These are phyloP conservation scores for Clitopilus hobsonii DNA, from an alignment of 768 basidiomycete species.

Conservation along the genomic window DNA sequence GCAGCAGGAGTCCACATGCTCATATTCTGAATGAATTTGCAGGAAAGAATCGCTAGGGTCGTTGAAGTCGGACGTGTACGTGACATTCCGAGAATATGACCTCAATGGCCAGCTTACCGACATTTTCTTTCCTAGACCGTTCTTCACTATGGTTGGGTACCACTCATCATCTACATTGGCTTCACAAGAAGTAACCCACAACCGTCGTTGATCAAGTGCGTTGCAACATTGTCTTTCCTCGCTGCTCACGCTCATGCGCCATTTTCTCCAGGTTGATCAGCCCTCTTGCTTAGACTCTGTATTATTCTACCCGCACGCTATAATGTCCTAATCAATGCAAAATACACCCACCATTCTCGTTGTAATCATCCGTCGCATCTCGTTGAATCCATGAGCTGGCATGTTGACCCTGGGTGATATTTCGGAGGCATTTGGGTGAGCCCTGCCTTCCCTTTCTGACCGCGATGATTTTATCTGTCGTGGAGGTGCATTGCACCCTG, in stretches of 20 bases:
- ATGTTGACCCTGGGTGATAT: background rate
- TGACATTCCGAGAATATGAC: slow-evolving; percentile 12
- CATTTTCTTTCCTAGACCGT: slow-evolving; percentile 53
- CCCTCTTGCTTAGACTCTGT: slow-evolving; percentile 69
- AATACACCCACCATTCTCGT: slow-evolving; percentile 10
- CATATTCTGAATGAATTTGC: slow-evolving; percentile 2
- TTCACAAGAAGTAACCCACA: slow-evolving; percentile 91
- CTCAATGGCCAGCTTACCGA: slow-evolving; percentile 1
- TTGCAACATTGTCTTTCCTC: slow-evolving; percentile 12
- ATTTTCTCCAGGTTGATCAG: slow-evolving; percentile 70
- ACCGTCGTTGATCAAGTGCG: slow-evolving; percentile 93
- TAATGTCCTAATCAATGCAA: slow-evolving; percentile 18
- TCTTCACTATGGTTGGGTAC: slow-evolving; percentile 94
- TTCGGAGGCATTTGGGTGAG: slow-evolving; percentile 24
- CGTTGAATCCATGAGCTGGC: background rate
- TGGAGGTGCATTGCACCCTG: slow-evolving; percentile 54
- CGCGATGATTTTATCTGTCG: slow-evolving; percentile 59
- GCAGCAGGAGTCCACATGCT: slow-evolving; percentile 7
- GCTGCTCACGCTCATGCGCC: slow-evolving; percentile 8
- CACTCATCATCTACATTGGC: slow-evolving; percentile 92
- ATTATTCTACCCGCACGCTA: slow-evolving; percentile 13
- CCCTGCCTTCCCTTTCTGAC: slow-evolving; percentile 3
- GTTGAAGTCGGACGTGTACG: slow-evolving; percentile 80
- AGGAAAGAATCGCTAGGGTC: slow-evolving; percentile 82
- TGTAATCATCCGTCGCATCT: background rate